These are phyloP conservation scores for Lolium rigidum DNA, from an alignment of 176 grass and related monocot species.

Conservation along the genomic window DNA sequence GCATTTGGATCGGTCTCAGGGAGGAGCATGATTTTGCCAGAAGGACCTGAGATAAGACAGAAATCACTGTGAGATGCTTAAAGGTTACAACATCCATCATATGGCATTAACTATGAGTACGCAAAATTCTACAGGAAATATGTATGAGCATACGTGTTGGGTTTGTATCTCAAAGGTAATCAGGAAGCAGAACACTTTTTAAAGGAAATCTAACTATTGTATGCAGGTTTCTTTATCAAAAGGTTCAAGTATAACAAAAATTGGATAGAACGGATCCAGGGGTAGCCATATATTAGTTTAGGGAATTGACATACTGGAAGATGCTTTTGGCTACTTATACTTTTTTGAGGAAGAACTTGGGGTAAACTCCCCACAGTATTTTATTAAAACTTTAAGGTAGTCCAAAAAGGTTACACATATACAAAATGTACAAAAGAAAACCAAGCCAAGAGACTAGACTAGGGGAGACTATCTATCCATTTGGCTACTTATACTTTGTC, in stretches of 20 bases:
- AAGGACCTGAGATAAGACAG: slow-evolving; percentile 65
- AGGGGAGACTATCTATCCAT: no score
- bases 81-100: slow-evolving; percentile 10
- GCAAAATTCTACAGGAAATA: not conserved
- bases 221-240: not conserved
- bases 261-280: not conserved
- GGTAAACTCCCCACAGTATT: no score
- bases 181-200: not conserved
- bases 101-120: not conserved
- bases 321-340: not conserved
- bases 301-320: slow-evolving; percentile 10
- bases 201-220: not conserved
- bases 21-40: slow-evolving; percentile 98
- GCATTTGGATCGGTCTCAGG: slow-evolving; percentile 87
- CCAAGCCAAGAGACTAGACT: no score
- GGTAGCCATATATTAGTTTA: not conserved
- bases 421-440: no score
- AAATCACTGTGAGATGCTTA: slow-evolving; percentile 25
- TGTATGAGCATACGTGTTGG: not conserved
- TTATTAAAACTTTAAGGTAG: no score
- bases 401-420: no score
- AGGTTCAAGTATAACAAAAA: slow-evolving; percentile 14
- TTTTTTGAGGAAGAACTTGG: no score
- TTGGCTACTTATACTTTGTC: not conserved
- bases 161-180: slow-evolving; percentile 17